Evolutionary conservation across 2,329 filamentous ascomycete genomes (phyloP), one percentile per base, ranked within the genome.

Genomic region (Parascedosporium putredinis): DNA sequence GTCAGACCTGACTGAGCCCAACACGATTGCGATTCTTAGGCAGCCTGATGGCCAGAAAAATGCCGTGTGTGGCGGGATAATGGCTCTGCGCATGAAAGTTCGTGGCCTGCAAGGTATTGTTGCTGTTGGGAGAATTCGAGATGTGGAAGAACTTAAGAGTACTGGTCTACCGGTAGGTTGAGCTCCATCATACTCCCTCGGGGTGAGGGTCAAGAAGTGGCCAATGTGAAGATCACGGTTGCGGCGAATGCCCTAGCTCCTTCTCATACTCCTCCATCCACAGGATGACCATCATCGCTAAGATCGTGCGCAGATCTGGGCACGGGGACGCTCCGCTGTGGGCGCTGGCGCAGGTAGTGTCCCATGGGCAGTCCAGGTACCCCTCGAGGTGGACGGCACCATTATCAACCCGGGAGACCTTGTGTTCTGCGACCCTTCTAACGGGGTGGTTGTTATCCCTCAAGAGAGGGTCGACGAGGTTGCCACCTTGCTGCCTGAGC

Each of bases 21-120:
- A 72, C 6, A 83, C 79, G 1, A 72, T 88, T 49, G 77, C 82
- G 3, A 67, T 89, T 3, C 73, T 88, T 52, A 76, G 78, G 53
- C 84, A 88, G 58, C 82, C 84, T 0, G 58, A 68, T 0, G 73
- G 70, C 1, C 83, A 88, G 60, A 73, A 72, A 47, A 87, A 85
- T 63, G 85, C 85, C 5, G 74, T 86, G 6, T 74, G 86, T 5
- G 86, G 86, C n/a, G 85, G 85, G 16, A 86, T 89, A 55, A 85
- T 88, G 76, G 85, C 83, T 4, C 68, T 76, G 25, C 72, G 85
- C 18, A 84, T 88, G 75, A 79, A 80, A 57, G 62, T 74, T 12
- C 70, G 82, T 9, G 76, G 77, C 12, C 77, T 76, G 16, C 69
- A 71, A 55, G 83, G 74, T 2, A 73, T 84, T 9, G 66, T 88